phyloP scores from a whole-genome alignment of 164 flowering plant genomes.

The Akebia trifoliata region DNA sequence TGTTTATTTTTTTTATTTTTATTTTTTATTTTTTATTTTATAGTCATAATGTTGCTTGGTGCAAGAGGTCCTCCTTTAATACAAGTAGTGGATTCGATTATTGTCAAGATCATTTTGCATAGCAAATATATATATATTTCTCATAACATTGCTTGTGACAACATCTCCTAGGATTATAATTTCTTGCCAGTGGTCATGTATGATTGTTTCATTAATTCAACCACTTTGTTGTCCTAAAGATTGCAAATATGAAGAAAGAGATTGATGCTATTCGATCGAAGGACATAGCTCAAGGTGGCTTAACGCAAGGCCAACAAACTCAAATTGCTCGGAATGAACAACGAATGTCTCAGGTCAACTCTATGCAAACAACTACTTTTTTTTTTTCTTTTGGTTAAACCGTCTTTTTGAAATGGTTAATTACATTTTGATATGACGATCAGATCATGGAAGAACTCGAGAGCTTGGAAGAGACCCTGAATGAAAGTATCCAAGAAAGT shows the following conservation, averaged over 20 bases:
- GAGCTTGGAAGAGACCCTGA: conserved; percentile 90
- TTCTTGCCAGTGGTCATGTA: neutral
- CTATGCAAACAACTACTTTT: neutral
- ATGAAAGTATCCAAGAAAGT: conserved; percentile 96
- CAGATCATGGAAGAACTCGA: conserved; percentile 96
- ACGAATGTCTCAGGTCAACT: conserved; percentile 76
- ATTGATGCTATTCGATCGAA: conserved; percentile 90
- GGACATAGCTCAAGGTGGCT: conserved; percentile 96
- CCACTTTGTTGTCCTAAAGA: conserved; percentile 32
- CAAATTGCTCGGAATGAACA: conserved; percentile 99
- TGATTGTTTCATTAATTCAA: neutral
- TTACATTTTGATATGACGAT: conserved; percentile 10
- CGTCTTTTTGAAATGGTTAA: conserved; percentile 2
- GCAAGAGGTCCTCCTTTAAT: no score
- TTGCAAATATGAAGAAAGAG: conserved; percentile 96
- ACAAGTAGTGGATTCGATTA: no score
- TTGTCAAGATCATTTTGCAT: no score
- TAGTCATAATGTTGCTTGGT: no score
- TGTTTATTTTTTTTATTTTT: no score
- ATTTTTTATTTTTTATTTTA: no score
- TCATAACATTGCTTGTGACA: neutral
- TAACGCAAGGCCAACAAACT: conserved; percentile 99
- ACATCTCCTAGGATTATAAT: neutral
- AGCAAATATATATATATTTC: no score
- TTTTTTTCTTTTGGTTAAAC: neutral